Evolutionary conservation across 257 asterid species (phyloP), one percentile per base, ranked within the genome.

Genomic region (Cordia subcordata): DNA sequence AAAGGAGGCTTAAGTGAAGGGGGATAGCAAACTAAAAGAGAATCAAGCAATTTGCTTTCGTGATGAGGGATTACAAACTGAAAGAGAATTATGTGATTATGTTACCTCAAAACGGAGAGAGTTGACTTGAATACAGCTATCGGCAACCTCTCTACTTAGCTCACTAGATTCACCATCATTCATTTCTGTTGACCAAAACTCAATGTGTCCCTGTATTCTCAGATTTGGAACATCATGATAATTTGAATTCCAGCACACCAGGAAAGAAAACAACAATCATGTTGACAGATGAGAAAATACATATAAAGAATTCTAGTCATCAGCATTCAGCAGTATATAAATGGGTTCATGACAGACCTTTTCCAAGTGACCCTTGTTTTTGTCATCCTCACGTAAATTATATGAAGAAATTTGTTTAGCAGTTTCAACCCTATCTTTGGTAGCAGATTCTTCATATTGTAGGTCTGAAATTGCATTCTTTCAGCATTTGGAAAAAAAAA

Each of bases 31-130:
- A n/a, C n/a, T n/a, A n/a, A n/a, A n/a, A n/a, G n/a, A n/a, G n/a
- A n/a, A n/a, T n/a, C n/a, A n/a, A n/a, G n/a, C n/a, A n/a, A n/a
- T n/a, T n/a, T n/a, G n/a, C n/a, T n/a, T n/a, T n/a, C n/a, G n/a
- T n/a, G n/a, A n/a, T n/a, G n/a, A n/a, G n/a, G n/a, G n/a, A n/a
- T n/a, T n/a, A n/a, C n/a, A n/a, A n/a, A n/a, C n/a, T n/a, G n/a
- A n/a, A n/a, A 50, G 19, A 47, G 57, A 22, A 17, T 21, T 55
- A 59, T 42, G n/a, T 12, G 49, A 37, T 59, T 22, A 63, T 5
- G 42, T 61, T 79, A 92, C 98, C 99, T 88, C 99, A 68, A 88
- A 92, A 23, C 99, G 96, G 51, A 92, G 89, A 47, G 71, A 68
- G 63, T 71, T 69, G 59, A 78, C 60, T 68, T 57, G 84, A 51